Base-by-base conservation (phyloP, 2,329 filamentous ascomycete species). In the Cercospora berteroae region DNA sequence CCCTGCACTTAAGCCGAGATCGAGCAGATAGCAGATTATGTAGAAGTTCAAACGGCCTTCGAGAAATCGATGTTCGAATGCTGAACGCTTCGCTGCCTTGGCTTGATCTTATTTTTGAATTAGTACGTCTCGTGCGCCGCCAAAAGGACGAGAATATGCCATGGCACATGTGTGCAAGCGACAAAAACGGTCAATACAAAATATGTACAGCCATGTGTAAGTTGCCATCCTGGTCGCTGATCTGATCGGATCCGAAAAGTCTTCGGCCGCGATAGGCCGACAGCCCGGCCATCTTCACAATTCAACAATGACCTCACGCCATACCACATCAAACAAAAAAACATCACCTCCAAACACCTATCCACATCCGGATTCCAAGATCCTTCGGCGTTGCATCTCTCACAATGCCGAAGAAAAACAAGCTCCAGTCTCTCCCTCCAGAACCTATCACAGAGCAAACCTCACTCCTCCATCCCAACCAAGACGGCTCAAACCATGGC, bases 401-500 rank as follows among this genome's bases (percentile, higher is more conserved):
- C 55, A 65, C 5, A 23, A 52, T 65, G 63, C 56, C 63, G 6
- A 60, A 60, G 27, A 59, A 42, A 39, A 29, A 52, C 29, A 36
- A 59, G 3, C 39, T 65, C 18, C 63, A 65, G 31, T 60, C 63
- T 25, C 57, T 65, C 4, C 63, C 63, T 20, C 63, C 63, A 3
- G 63, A 65, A 27, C 63, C 63, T 8, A 65, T 65, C 27, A 27
- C 39, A n/a, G 63, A 65, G 16, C 39, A 31, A 9, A 60, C 63
- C 6, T 55, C 63, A 10, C 63, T 65, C 18, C 42, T 65, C 9
- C 56, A 65, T 23, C 63, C 56, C 25, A 60, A 60, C 56, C 55
- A 59, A 36, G 23, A 60, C 42, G 63, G 63, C 63, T 29, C 10
- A 6, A 39, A 60, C 31, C 36, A 59, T 18, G 57, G 56, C 55